Base-by-base conservation (phyloP, 164 flowering plant genomes). In the Tetrastigma voinierianum region DNA sequence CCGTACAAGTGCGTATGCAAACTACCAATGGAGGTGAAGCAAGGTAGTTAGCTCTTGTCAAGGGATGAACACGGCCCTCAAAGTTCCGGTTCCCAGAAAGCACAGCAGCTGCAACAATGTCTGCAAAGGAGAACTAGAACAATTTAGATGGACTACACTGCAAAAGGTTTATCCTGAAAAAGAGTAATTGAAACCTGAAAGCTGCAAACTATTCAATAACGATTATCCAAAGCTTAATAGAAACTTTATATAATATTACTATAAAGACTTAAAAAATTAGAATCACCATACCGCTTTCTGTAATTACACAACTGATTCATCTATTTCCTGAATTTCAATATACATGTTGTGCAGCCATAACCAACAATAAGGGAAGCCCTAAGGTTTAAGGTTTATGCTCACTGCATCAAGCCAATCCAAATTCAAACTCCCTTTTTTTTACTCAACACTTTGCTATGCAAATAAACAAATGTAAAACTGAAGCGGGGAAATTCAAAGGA, bases 1-100 rank as follows among this genome's bases (percentile, higher is more conserved):
- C 98, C 80, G 96, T 90, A 96, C 98, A 77, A 93, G 95, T n/a
- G 98, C 96, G 82, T 90, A 93, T 8, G 98, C 98, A 67, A n/a
- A 93, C 98, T 51, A 93, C 97, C 18, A 93, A 72, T 66, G 98
- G 98, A 77, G 97, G 98, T 9, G 98, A 93, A 67, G 98, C 97
- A 74, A 91, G 96, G 70, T 90, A 93, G 72, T 93, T 93, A 64
- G 98, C 98, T 78, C 98, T 84, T 10, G 97, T 93, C 75, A 90
- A 74, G 24, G 97, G 79, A 78, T 90, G 98, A 46, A 91, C 98
- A 67, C 97, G 90, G 4, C 96, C 98, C 78, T 93, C 98, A 76
- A 93, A 91, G 56, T 93, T 93, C 58, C 98, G 67, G 70, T 93
- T 93, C 23, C 97, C 98, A 69, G 98, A 90, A 17, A 93, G 85